Base-by-base conservation (phyloP, 1,284 basidiomycete species). In the Cutaneotrichosporon dermatis region DNA sequence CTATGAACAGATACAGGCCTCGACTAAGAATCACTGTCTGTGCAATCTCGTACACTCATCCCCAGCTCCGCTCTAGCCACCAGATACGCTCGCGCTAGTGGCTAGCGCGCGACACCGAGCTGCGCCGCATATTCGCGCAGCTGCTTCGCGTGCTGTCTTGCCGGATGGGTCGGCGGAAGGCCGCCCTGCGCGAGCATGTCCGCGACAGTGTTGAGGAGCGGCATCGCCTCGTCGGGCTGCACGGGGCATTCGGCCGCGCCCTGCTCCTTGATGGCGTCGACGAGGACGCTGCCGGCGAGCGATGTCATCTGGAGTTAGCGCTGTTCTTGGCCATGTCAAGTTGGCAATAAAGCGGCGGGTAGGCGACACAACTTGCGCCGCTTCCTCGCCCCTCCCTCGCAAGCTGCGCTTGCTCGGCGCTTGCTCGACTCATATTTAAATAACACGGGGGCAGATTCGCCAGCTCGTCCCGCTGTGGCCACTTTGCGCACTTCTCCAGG, bases 381-480 rank as follows among this genome's bases (percentile, higher is more conserved):
- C n/a, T n/a, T n/a, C n/a, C n/a, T n/a, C n/a, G n/a, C n/a, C n/a
- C n/a, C n/a, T n/a, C n/a, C n/a, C n/a, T 12, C 4, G 3, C 59
- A 8, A 16, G n/a, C 25, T 37, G 56, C 43, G 37, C 5, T 4
- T 6, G 13, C 5, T 55, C 43, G 9, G 5, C 1, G n/a, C n/a
- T n/a, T 25, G 25, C 3, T 25, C 25, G 25, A 66, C 69, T 65
- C 39, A 72, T 69, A 3, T 58, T 51, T 15, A 71, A 60, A 44
- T 72, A 72, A 12, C 66, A 66, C 25, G 69, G 68, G 3, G 69
- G 68, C 9, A 75, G 59, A 53, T 69, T 66, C 6, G 62, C 58
- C 12, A 75, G 46, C 37, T 65, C 64, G 34, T 59, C 61, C 11
- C 46, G 36, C 48, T 57, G 58, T 10, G 51, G 54, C 73, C 73